Evolutionary conservation across 176 grass and related monocot species (phyloP), one percentile per base, ranked within the genome.

Genomic region (Hordeum vulgare): DNA sequence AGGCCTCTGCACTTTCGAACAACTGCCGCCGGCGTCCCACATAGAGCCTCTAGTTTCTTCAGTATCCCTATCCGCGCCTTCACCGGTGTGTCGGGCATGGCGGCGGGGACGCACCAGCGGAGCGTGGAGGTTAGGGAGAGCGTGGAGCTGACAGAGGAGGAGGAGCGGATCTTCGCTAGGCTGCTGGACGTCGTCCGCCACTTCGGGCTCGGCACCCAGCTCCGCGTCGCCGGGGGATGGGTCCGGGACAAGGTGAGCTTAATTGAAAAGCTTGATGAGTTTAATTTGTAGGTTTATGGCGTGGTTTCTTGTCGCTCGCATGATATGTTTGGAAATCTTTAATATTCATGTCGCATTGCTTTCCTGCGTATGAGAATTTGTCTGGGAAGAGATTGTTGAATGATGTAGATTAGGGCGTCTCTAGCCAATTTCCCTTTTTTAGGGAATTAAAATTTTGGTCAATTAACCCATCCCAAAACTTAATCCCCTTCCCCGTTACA

Each of bases 121-220:
- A 56, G 35, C 51, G 6, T 86, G 12, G 61, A 49, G 40, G 86
- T 98, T 63, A 91, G 71, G 87, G 89, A 95, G 70, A 56, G 56
- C 79, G 89, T 98, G 37, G 93, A 90, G 73, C 81, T 95, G 57
- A 90, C 89, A 3, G 87, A 92, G 82, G 90, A 90, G 77, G 96
- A 98, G 87, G 87, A 90, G 54, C 21, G 37, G 68, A 98, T 98
- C 51, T 98, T 95, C 80, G 40, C 33, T n/a, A 66, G 91, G 9
- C 79, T 98, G 27, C 89, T 95, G 15, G 96, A 91, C 5, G 96
- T 98, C 56, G 90, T 95, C 15, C 67, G 80, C 61, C 91, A 90
- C 86, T 98, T 93, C 79, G 56, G 71, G 11, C 89, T 98, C 28
- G 84, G 79, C 66, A 90, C 88, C 33, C 88, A 90, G 88, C 84